Percentiles rank a stretch among this genome's conserved stretches.
Evolutionary conservation across 306 rosid genomes (phyloP).

Genomic region (Castanea sativa): DNA sequence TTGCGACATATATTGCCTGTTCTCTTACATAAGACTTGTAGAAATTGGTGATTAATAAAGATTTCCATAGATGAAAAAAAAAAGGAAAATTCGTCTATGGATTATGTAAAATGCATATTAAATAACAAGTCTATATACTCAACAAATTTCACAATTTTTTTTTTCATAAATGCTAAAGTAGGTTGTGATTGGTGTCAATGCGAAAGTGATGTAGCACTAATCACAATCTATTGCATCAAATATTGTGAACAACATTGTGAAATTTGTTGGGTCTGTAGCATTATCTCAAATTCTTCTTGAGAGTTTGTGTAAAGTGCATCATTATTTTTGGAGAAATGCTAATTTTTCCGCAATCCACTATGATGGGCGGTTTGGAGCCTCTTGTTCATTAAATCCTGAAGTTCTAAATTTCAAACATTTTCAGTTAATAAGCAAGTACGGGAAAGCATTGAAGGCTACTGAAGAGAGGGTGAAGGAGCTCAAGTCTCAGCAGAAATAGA

Average conservation of each 20-base stretch:
- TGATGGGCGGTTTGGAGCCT: background rate
- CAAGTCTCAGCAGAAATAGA: conserved; percentile 63
- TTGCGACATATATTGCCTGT: background rate
- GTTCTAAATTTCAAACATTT: conserved; percentile 3
- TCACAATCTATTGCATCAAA: no score
- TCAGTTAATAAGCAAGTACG: conserved; percentile 75
- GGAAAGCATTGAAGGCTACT: conserved; percentile 70
- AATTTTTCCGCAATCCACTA: background rate
- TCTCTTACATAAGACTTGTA: no score
- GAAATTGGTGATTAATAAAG: background rate
- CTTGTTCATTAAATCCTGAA: background rate
- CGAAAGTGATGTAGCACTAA: no score
- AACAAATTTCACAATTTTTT: no score
- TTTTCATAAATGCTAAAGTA: no score
- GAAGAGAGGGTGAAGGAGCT: conserved; percentile 81
- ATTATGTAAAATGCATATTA: background rate
- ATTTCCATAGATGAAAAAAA: background rate
- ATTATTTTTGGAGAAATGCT: background rate
- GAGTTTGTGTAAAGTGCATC: background rate
- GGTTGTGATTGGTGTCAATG: no score
- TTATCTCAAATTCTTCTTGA: background rate
- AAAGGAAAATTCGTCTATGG: background rate
- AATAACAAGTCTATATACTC: no score
- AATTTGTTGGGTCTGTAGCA: no score
- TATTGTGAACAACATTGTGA: no score